Evolutionary conservation across 2,329 filamentous ascomycete species (phyloP), one percentile per base, ranked within the genome.

Genomic region (Basipetospora chlamydospora): DNA sequence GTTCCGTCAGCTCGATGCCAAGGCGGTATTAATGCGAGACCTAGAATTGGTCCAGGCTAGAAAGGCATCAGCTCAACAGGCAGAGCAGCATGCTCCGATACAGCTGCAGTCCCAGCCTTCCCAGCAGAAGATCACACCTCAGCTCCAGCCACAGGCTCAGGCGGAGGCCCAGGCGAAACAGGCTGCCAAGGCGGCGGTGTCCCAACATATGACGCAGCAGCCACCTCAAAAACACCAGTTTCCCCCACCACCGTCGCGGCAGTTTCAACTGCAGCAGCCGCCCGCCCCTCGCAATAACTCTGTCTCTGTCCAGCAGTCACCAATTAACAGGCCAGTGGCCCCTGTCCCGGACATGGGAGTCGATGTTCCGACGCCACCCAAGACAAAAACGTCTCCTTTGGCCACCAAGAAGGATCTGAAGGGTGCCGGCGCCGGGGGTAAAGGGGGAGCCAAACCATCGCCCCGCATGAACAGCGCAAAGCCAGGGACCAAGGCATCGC

Each of bases 321-420:
- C 36, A 1, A 7, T 29, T 5, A 37, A 15, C 18, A 26, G 28
- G 45, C 57, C 64, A 11, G 58, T 68, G 35, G 70, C 70, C 12
- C 63, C 70, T 0, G 65, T 73, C 42, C 65, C 70, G 2, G 66
- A 73, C 43, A 73, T 73, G 66, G 67, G 66, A 20, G 59, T 69
- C 52, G 63, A 56, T 20, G 59, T 59, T 41, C 45, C 56, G 29
- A 15, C 22, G 32, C 21, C 32, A 20, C 21, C 22, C 13, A 7
- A n/a, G 5, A 34, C 22, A n/a, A 8, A 10, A n/a, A 3, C 32
- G 13, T 26, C 32, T 13, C 32, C 23, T 34, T 15, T 26, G 32
- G 13, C 16, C 13, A 34, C 12, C 20, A 25, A 26, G 23, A 34
- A 34, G 21, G 9, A 26, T 15, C 32, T 34, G 17, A 10, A 8